A percentile compares a stretch with the other conserved stretches of the same genome.
These are phyloP conservation scores for Cryptococcus sp. DNA, from an alignment of 1,284 basidiomycete species.

Conservation along the genomic window DNA sequence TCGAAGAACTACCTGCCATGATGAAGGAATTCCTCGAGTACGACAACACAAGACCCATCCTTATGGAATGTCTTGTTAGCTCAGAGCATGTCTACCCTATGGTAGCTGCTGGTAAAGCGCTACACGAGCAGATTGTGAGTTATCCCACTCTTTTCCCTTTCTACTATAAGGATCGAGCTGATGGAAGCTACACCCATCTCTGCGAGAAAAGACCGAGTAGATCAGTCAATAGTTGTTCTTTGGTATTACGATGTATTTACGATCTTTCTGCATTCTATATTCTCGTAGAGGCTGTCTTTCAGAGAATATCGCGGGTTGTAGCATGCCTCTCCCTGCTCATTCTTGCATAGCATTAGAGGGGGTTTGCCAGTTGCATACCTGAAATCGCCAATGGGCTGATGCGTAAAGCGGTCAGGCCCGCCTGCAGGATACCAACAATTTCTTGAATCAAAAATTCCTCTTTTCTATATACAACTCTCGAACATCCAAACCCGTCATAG, in stretches of 20 bases:
- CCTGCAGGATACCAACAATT: too few species aligned
- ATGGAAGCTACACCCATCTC: slow-evolving; percentile 14
- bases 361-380: not conserved
- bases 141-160: not conserved
- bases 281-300: too few species aligned
- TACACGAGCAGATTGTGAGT: slow-evolving; percentile 72
- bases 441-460: too few species aligned
- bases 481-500: too few species aligned
- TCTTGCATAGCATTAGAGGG: too few species aligned
- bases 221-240: not conserved
- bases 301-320: too few species aligned
- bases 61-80: slow-evolving; percentile 83
- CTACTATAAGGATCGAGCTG: not conserved
- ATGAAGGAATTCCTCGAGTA: slow-evolving; percentile 99
- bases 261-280: too few species aligned
- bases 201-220: not conserved
- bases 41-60: slow-evolving; percentile 68
- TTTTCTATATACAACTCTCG: too few species aligned
- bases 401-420: too few species aligned
- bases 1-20: slow-evolving; percentile 78
- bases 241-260: not conserved
- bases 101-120: slow-evolving; percentile 84
- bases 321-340: too few species aligned
- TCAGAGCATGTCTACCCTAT: slow-evolving; percentile 87
- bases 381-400: too few species aligned